Percentiles rank a stretch among this genome's conserved stretches.
These are phyloP conservation scores for Pontederia crassipes DNA, from an alignment of 176 grass and related monocot genomes.

Conservation along the genomic window DNA sequence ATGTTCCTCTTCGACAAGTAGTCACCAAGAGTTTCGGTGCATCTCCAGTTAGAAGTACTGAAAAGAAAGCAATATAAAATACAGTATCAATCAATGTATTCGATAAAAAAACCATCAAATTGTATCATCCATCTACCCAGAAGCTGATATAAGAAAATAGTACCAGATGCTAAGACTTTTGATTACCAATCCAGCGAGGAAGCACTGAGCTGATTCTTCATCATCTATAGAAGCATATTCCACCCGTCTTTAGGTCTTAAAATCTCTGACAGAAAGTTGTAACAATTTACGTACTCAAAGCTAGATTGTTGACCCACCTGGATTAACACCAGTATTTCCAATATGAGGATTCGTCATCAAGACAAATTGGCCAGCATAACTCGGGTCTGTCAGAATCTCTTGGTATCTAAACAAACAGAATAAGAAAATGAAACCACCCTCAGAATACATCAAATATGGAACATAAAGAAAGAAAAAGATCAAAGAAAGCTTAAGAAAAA, in stretches of 20 bases:
- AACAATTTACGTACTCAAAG: background rate
- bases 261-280: background rate
- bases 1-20: constrained; percentile 82
- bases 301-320: constrained; percentile 30
- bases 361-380: constrained; percentile 96
- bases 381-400: constrained; percentile 94
- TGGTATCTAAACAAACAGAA: constrained; percentile 51
- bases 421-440: no score
- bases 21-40: constrained; percentile 71
- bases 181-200: constrained; percentile 79
- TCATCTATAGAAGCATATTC: constrained; percentile 41
- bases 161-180: constrained; percentile 90
- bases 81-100: constrained; percentile 4
- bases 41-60: constrained; percentile 91
- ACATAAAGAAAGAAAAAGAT: no score
- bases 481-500: no score
- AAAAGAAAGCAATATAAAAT: background rate
- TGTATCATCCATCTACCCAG: background rate
- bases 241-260: background rate
- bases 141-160: constrained; percentile 1
- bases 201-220: constrained; percentile 76
- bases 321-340: constrained; percentile 91
- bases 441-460: no score
- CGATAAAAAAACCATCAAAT: background rate
- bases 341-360: constrained; percentile 97